Conservation (phyloP, 2,329 filamentous ascomycete genomes). For the Cercospora brassicicola region DNA sequence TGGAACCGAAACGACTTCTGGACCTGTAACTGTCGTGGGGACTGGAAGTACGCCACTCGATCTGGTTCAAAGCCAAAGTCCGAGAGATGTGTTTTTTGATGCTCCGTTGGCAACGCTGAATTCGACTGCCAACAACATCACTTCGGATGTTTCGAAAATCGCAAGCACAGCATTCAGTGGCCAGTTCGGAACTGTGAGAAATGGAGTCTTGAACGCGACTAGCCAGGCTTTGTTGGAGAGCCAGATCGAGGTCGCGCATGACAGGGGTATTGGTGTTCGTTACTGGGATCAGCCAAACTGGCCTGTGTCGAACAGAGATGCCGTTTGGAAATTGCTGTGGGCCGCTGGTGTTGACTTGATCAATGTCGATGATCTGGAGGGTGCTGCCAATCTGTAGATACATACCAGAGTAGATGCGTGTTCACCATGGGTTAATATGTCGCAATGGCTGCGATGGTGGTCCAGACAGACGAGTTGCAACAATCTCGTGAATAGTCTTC, state of each 20-base stretch:
- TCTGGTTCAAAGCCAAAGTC: constrained; percentile 48
- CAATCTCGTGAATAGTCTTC: constrained; percentile 34
- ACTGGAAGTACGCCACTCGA: constrained; percentile 56
- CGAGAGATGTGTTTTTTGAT: constrained; percentile 59
- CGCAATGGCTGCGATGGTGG: constrained; percentile 7
- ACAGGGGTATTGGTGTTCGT: constrained; percentile 58
- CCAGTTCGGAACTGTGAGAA: constrained; percentile 44
- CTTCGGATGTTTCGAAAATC: constrained; percentile 53
- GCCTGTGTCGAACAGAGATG: constrained; percentile 59
- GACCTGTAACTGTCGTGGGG: constrained; percentile 62
- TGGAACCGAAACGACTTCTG: constrained; percentile 47
- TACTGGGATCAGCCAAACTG: constrained; percentile 65
- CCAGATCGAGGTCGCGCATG: constrained; percentile 57
- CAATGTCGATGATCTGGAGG: constrained; percentile 64
- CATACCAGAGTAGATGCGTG: neutral
- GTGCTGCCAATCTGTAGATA: constrained; percentile 47
- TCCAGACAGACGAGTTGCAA: constrained; percentile 21
- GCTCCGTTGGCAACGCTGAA: constrained; percentile 53
- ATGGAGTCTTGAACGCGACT: constrained; percentile 44
- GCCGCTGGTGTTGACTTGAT: constrained; percentile 61
- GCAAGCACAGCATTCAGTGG: constrained; percentile 54
- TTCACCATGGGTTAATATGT: constrained; percentile 25
- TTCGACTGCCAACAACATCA: constrained; percentile 48
- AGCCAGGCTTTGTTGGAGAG: constrained; percentile 53
- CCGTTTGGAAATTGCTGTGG: constrained; percentile 58